Evolutionary conservation across 106 monocot species (phyloP), one percentile per base, ranked within the genome.

Genomic region (Posidonia australis): DNA sequence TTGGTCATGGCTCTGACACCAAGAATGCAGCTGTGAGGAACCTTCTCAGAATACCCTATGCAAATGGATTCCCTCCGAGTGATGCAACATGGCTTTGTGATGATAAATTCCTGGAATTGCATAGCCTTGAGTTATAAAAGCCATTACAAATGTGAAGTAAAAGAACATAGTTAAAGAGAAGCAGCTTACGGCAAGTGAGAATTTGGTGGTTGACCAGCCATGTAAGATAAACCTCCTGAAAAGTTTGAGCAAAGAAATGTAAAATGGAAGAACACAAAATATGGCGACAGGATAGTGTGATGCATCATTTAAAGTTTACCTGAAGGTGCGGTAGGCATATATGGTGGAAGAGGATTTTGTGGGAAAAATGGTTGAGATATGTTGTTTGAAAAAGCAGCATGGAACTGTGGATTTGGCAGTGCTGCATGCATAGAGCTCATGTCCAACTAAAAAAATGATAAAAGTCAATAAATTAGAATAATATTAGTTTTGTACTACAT

Each of bases 321-420:
- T 62, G 44, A 55, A 22, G 25, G 12, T 62, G 30, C 28, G 9
- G 61, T 28, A 43, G 61, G 19, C 14, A 62, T 42, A 62, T 62
- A 62, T 20, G 18, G 9, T 44, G 61, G 23, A 10, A 43, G n/a
- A 10, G 44, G 13, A 43, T 36, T 62, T 43, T 62, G 30, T n/a
- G 19, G 42, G 42, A 42, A 62, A 28, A 1, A 42, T 2, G 36
- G 20, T 62, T 62, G 42, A 42, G 61, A 31, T 20, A 62, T 21
- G 43, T 21, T 62, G 43, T 22, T 62, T 22, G 28, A n/a, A 31
- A 62, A 58, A 30, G 28, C 12, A 58, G 16, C 16, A 22, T 27
- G 58, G 24, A 29, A 62, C 43, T 41, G 61, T 43, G 36, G 61
- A 62, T 62, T 43, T 43, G 61, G 61, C 19, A 62, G 61, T 62